Evolutionary conservation across 805 yeast genomes (phyloP).

Genomic region (Pichia eremophila): DNA sequence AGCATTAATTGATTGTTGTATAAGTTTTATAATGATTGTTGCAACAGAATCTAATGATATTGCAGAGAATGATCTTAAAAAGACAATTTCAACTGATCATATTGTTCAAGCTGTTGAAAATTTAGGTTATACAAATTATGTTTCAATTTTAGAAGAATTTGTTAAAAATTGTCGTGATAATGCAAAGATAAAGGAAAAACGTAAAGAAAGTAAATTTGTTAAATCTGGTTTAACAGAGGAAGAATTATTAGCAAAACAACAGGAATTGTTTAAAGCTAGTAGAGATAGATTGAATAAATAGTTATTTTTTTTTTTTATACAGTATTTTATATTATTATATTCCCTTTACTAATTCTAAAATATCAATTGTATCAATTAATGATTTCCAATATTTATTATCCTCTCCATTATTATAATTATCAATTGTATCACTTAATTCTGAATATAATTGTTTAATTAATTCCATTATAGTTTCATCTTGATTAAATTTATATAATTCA

Average conservation of each 20-base stretch:
- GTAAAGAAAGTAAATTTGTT: slow-evolving; percentile 86
- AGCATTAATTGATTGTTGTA: slow-evolving; percentile 90
- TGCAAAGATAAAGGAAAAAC: slow-evolving; percentile 71
- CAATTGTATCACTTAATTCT: neutral
- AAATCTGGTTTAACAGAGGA: slow-evolving; percentile 89
- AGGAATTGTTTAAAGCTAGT: slow-evolving; percentile 66
- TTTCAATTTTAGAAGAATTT: slow-evolving; percentile 72
- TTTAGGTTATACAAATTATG: slow-evolving; percentile 77
- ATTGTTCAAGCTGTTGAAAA: slow-evolving; percentile 83
- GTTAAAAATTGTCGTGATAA: slow-evolving; percentile 81
- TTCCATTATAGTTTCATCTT: neutral
- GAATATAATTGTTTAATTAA: neutral
- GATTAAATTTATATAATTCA: neutral
- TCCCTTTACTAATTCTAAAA: neutral
- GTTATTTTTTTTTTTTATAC: neutral
- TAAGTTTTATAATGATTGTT: slow-evolving; percentile 89
- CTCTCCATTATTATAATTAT: neutral
- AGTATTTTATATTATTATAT: neutral
- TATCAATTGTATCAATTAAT: neutral
- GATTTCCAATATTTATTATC: neutral
- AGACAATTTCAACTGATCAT: slow-evolving; percentile 94
- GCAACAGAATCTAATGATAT: slow-evolving; percentile 92
- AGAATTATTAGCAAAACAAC: slow-evolving; percentile 85
- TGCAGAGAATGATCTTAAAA: slow-evolving; percentile 92
- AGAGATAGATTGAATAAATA: slow-evolving; percentile 26